Evolutionary conservation across 306 rosid genomes (phyloP), one percentile per base, ranked within the genome.

Genomic region (Pyrus pyrifolia): DNA sequence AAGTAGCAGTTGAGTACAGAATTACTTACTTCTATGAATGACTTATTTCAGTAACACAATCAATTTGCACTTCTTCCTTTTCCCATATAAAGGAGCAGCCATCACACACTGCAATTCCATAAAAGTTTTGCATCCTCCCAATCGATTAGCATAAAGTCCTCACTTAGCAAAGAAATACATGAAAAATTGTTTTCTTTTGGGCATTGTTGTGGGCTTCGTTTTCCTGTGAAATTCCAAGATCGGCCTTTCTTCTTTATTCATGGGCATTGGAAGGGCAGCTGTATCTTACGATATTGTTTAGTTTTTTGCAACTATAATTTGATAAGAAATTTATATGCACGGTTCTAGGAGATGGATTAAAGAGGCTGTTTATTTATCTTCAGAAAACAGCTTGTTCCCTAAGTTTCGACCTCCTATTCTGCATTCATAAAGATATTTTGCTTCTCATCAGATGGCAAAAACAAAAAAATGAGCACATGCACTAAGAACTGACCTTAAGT

Each of bases 401-500:
- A 52, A 23, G 23, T 33, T 29, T 30, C n/a, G 22, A 55, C 38
- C 12, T 42, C 44, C 49, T 38, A 45, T 11, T 27, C 21, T 30
- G 55, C 12, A 68, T 49, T 42, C 33, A 44, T 22, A 22, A 69
- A 27, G 27, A 29, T 29, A 70, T 29, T 29, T 58, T n/a, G 29
- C 7, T 55, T 22, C 46, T 33, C 40, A 42, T 60, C 9, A 6
- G 12, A 14, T 10, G 49, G 30, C 23, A 71, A 42, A 76, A 70
- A 75, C 1, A 59, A 51, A 45, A 76, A 45, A 69, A 66, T 67
- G 17, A 63, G 44, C 81, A 70, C 80, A 78, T 29, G 52, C 57
- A 78, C 71, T 10, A 80, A 81, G 40, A 53, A 76, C 86, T 85
- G 80, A 89, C 99, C 97, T 90, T 88, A 76, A 95, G 75, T 46